Evolutionary conservation across 2,329 filamentous ascomycete species (phyloP), one percentile per base, ranked within the genome.

Genomic region (Fulvia fulva): DNA sequence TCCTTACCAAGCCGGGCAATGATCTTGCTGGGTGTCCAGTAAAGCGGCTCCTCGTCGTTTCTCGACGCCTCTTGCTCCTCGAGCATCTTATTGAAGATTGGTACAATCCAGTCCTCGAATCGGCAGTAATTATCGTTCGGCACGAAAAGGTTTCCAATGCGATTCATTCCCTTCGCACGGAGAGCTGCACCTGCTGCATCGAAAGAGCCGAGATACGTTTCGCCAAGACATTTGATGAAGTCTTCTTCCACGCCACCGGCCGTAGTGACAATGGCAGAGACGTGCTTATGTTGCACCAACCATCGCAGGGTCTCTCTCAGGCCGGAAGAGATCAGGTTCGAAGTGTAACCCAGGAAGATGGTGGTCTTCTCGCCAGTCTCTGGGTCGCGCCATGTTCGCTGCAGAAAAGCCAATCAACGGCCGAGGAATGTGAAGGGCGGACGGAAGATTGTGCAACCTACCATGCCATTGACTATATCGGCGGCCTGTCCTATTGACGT

Each of bases 111-210:
- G 77, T 99, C 94, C 73, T 99, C 94, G 68, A 99, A 99, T 6
- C 88, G 86, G 74, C 94, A 97, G 79, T 99, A 96, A 77, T 99
- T 99, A 74, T 87, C 90, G 74, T 99, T 99, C 5, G 94, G 94
- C 1, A 99, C 94, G 22, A 97, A 82, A 1, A 99, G 82, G 70
- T 99, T 97, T 53, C 94, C 94, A 68, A 99, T 97, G 30, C 94
- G 87, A 76, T 99, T 99, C 70, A 97, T 83, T 9, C 94, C 94
- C 72, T 90, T 88, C 61, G 86, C 83, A 41, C 94, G 89, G 22
- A 99, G 82, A 1, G 85, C 83, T 8, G 89, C 87, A 14, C 94
- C 94, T 0, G 83, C 77, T 0, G 90, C 87, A 53, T 82, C 84
- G 76, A 97, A 99, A 1, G 89, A 87, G 46, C 91, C 90, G 71